Percentiles rank a stretch among this genome's conserved stretches.
These are phyloP conservation scores for Beta vulgaris DNA, from an alignment of 148 eudicot genomes.

Conservation along the genomic window DNA sequence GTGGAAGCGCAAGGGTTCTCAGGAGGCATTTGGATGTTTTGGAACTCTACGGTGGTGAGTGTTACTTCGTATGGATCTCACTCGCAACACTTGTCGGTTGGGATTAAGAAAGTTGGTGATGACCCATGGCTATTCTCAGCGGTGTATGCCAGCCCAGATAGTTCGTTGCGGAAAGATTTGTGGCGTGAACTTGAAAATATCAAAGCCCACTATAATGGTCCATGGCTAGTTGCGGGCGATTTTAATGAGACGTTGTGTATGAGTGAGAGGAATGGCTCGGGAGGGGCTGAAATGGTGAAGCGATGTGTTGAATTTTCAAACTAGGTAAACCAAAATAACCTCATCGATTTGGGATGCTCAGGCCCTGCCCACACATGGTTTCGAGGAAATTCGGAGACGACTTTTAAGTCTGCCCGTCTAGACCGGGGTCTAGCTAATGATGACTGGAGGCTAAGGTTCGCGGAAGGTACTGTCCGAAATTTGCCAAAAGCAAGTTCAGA, in stretches of 20 bases:
- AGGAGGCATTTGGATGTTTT: not conserved
- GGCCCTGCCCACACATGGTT: too few relatives aligned
- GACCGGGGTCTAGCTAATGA: too few relatives aligned
- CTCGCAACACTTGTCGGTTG: not conserved
- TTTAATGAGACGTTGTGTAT: constrained; percentile 7
- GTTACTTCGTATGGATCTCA: not conserved
- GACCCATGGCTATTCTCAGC: constrained; percentile 3
- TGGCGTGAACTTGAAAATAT: not conserved
- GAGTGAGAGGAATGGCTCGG: too few relatives aligned
- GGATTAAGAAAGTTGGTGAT: not conserved
- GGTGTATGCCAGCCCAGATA: not conserved
- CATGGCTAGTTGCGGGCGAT: not conserved
- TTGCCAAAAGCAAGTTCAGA: too few relatives aligned
- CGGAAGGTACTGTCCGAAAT: too few relatives aligned
- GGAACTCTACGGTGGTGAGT: not conserved
- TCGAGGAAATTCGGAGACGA: too few relatives aligned
- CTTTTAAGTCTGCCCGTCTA: too few relatives aligned
- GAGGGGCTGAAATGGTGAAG: too few relatives aligned
- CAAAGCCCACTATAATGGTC: fast-evolving
- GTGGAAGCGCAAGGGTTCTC: constrained; percentile 8
- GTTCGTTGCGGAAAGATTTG: not conserved
- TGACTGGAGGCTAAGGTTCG: too few relatives aligned
- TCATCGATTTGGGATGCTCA: too few relatives aligned
- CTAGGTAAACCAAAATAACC: too few relatives aligned
- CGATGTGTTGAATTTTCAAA: too few relatives aligned